Base-by-base conservation (phyloP, 176 grass and related monocot genomes). In the barley (Hordeum vulgare) region DNA sequence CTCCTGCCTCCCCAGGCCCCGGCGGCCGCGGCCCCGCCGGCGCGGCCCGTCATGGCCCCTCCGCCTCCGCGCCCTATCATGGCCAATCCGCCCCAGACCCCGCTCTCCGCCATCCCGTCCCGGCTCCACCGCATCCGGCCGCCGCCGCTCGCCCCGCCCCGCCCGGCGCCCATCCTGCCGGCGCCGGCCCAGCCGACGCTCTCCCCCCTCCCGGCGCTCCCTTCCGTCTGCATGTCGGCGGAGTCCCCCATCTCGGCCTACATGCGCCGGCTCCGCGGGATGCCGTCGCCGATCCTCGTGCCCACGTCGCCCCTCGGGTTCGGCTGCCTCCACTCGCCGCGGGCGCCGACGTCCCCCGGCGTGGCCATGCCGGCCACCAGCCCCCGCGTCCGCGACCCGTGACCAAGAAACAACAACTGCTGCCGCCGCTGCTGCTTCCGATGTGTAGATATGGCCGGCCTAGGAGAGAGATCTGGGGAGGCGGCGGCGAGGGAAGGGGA, bases 231-330 rank as follows among this genome's bases (percentile, higher is more conserved):
- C 66, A 80, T 92, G 80, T 86, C 96, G 5, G 96, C 89, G 0
- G 96, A 99, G 83, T 99, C 96, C 27, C 96, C 96, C 25, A 95
- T 99, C 80, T 99, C 96, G 25, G 91, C 93, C 49, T 99, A 99
- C 89, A 93, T 99, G 93, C 96, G 96, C 74, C 91, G 87, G 12
- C 86, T 94, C 74, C 96, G 88, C 29, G 86, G 76, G 83, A 81
- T 72, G 75, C 76, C 86, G 3, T 88, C 85, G 76, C 89, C 87
- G 65, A 83, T 90, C 79, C 79, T 83, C n/a, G 59, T 78, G 4
- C 89, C 89, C 3, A 89, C 86, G 8, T 91, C 89, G 82, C 89
- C 93, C 51, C 75, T 96, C 36, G 96, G 96, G 13, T 94, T 92
- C 80, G 91, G 96, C 6, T 99, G 96, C 77, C 81, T 94, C 20